A percentile compares a stretch with the other conserved stretches of the same genome.
phyloP scores from a whole-genome alignment of 306 rosid genomes.

The Dryas alaskensis region DNA sequence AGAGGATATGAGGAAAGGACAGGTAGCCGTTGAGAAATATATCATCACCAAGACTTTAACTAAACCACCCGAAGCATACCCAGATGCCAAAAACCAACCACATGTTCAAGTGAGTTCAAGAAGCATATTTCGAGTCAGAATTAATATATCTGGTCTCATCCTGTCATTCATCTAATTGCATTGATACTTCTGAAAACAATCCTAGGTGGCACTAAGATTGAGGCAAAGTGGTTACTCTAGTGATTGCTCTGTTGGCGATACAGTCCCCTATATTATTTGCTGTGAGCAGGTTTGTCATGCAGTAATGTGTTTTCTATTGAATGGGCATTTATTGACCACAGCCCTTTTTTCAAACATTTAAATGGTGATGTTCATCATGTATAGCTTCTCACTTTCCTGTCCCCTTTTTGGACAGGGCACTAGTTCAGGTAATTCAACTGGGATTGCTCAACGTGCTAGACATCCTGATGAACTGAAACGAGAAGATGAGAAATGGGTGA shows the following conservation, averaged over 20 bases:
- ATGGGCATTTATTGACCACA: background rate
- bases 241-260: slow-evolving; percentile 88
- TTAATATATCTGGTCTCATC: background rate
- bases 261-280: slow-evolving; percentile 90
- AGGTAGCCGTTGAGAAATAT: slow-evolving; percentile 80
- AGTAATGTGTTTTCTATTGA: slow-evolving; percentile 21
- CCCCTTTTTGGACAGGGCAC: slow-evolving; percentile 55
- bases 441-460: slow-evolving; percentile 92
- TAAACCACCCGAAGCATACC: slow-evolving; percentile 90
- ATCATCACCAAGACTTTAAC: slow-evolving; percentile 88
- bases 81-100: slow-evolving; percentile 98
- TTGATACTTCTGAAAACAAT: slow-evolving; percentile 18
- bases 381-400: slow-evolving; percentile 2
- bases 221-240: slow-evolving; percentile 80
- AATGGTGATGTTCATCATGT: slow-evolving; percentile 22
- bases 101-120: slow-evolving; percentile 77
- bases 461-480: slow-evolving; percentile 95
- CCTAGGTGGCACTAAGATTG: slow-evolving; percentile 89
- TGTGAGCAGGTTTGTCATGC: slow-evolving; percentile 72
- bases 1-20: slow-evolving; percentile 90
- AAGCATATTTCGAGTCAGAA: background rate
- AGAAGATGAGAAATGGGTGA: slow-evolving; percentile 90
- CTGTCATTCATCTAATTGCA: slow-evolving; percentile 10
- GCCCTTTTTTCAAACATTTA: slow-evolving; percentile 16
- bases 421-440: slow-evolving; percentile 52